phyloP scores from a whole-genome alignment of 768 basidiomycete genomes.

The Boletus vinaceobasis region DNA sequence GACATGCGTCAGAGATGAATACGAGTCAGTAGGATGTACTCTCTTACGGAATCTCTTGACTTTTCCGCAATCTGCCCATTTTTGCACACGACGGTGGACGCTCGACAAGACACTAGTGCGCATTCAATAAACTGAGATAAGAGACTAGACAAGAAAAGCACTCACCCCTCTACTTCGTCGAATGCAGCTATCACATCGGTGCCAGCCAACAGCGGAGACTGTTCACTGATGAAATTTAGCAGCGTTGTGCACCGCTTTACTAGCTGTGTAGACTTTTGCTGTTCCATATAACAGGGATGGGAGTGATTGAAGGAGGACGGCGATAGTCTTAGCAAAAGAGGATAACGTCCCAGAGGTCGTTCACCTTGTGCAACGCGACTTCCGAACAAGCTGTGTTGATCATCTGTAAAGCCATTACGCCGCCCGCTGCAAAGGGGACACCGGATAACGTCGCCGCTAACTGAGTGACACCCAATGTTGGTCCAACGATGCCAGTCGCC shows the following conservation, averaged over 20 bases:
- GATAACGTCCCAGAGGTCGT: background rate
- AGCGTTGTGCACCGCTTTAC: slow-evolving; percentile 41
- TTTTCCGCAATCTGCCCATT: slow-evolving; percentile 39
- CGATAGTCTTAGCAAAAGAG: background rate
- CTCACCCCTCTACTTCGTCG: slow-evolving; percentile 47
- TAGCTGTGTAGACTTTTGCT: slow-evolving; percentile 44
- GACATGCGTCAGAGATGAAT: slow-evolving; percentile 3
- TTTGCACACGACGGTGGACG: slow-evolving; percentile 38
- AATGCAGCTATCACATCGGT: slow-evolving; percentile 37
- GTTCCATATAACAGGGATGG: slow-evolving; percentile 1
- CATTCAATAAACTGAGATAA: background rate
- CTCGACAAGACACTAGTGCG: slow-evolving; percentile 38
- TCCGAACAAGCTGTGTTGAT: slow-evolving; percentile 46
- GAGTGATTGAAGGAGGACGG: background rate
- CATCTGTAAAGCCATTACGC: slow-evolving; percentile 41
- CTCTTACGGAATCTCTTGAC: slow-evolving; percentile 39
- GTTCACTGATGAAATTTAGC: slow-evolving; percentile 39
- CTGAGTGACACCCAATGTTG: slow-evolving; percentile 33
- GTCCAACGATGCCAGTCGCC: slow-evolving; percentile 13
- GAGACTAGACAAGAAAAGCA: background rate
- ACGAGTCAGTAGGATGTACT: background rate
- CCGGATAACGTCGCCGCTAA: slow-evolving; percentile 44
- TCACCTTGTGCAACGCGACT: slow-evolving; percentile 49
- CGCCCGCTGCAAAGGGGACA: slow-evolving; percentile 45
- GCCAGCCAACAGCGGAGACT: slow-evolving; percentile 37